phyloP scores from a whole-genome alignment of 208 protist species.

The Lotmaria passim region DNA sequence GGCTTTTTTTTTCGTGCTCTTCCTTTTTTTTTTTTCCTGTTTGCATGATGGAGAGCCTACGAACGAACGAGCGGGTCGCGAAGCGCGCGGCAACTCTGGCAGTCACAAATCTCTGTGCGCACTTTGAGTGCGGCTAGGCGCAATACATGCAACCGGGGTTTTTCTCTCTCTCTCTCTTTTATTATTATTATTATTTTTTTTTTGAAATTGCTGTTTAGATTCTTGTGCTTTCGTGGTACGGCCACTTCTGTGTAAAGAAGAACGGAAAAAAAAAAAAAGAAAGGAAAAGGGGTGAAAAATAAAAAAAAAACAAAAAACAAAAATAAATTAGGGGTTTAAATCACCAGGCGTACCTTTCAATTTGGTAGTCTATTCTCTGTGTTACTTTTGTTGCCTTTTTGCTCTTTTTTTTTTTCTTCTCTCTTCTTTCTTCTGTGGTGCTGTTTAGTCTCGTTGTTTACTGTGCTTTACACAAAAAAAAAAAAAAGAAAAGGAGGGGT shows the following conservation, averaged over 20 bases:
- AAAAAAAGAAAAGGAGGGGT: conserved; percentile 4
- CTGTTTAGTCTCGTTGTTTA: not conserved
- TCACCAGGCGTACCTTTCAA: too few species aligned
- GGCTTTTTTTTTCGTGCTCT: not conserved
- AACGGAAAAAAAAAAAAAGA: not conserved
- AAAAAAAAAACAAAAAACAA: too few species aligned
- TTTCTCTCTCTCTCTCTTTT: not conserved
- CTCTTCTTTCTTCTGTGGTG: conserved; percentile 1
- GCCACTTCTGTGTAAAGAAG: too few species aligned
- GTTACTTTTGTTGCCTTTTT: conserved; percentile 17
- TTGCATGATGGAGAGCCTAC: not conserved
- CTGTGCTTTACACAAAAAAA: too few species aligned
- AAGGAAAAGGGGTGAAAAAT: not conserved
- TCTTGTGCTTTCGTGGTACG: too few species aligned
- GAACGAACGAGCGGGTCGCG: too few species aligned
- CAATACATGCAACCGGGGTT: not conserved
- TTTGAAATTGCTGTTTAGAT: not conserved
- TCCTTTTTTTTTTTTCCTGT: conserved; percentile 20
- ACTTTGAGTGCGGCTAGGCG: too few species aligned
- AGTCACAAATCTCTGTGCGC: too few species aligned
- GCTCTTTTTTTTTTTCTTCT: not conserved
- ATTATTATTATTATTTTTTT: not conserved
- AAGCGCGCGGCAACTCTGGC: too few species aligned
- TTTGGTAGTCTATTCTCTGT: conserved; percentile 2
- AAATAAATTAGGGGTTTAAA: too few species aligned